Conservation (phyloP, 495 filamentous ascomycete genomes). For the Neurospora sublineolata region DNA sequence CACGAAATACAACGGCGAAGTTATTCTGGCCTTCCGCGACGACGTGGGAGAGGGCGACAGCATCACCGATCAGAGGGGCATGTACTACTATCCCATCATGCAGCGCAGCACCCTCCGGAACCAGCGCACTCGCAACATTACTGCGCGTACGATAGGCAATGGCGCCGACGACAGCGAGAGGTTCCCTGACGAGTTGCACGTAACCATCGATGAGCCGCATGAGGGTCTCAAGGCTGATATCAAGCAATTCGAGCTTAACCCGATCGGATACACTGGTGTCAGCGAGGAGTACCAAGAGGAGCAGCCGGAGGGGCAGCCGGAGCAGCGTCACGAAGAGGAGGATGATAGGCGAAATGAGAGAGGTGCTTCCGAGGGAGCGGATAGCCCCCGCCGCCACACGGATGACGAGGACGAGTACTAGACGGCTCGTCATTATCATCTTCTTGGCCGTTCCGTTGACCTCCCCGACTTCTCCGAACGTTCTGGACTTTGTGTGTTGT, state of each 20-base stretch:
- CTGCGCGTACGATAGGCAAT: conserved; percentile 31
- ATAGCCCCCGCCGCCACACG: neutral
- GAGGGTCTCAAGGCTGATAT: conserved; percentile 29
- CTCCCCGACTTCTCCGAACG: neutral
- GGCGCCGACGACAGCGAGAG: conserved; percentile 28
- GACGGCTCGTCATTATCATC: neutral
- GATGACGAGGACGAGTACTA: conserved; percentile 20
- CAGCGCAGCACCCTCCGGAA: conserved; percentile 48
- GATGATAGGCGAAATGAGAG: neutral
- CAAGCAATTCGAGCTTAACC: conserved; percentile 28
- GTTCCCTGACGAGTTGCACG: conserved; percentile 33
- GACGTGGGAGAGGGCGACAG: conserved; percentile 25
- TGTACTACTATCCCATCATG: conserved; percentile 83
- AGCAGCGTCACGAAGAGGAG: neutral
- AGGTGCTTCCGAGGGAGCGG: neutral
- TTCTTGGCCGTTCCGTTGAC: neutral
- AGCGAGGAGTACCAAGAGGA: conserved; percentile 15
- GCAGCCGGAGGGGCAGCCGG: neutral
- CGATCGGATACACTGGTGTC: conserved; percentile 23
- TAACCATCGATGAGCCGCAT: conserved; percentile 31
- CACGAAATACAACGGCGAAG: conserved; percentile 47
- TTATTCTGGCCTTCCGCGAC: conserved; percentile 39
- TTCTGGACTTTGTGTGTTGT: neutral
- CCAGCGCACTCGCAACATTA: conserved; percentile 46
- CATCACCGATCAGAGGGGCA: conserved; percentile 46